Base-by-base conservation (phyloP, 495 filamentous ascomycete species). In the Haplographium delicatum region DNA sequence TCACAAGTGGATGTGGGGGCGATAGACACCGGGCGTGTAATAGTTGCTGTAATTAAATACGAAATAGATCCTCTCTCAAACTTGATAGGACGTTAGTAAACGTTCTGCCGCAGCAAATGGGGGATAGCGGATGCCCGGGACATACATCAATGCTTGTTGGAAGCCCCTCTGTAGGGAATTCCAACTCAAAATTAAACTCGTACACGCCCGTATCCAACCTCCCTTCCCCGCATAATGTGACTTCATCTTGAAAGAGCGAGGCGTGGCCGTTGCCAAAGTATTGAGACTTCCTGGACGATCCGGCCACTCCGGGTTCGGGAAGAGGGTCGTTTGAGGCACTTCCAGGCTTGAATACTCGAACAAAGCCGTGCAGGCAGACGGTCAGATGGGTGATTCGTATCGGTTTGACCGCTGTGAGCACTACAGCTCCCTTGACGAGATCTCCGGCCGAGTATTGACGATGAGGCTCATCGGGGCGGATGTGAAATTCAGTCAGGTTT, bases 21-120 rank as follows among this genome's bases (percentile, higher is more conserved):
- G 50, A 96, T 89, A 11, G 91, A 85, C 0, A 86, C 91, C 5
- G 94, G 93, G 44, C 89, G 82, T 7, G 94, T 98, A 39, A 97
- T 61, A 22, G 89, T 96, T 35, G 91, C 83, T 15, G 86, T 87
- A 59, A 97, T 78, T 67, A 88, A 80, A 68, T 97, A 98, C 6
- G 84, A 84, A 59, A 98, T 88, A 11, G 87, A 89, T 18, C 94
- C 93, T 57, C 90, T 82, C 70, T 98, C 94, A 65, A 98, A 98
- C 90, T 96, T 65, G 35, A 43, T 34, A 20, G 4, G 31, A 50
- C 20, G 22, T 61, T 65, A 58, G 65, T 62, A 41, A 44, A 37
- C 35, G 30, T 15, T n/a, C 16, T 22, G 22, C 20, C 42, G 40
- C 24, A 27, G 38, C 34, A 31, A 39, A 33, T 10, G 31, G 7